Evolutionary conservation across 2,329 filamentous ascomycete species (phyloP), one percentile per base, ranked within the genome.

Genomic region (Verticillium isaacii): DNA sequence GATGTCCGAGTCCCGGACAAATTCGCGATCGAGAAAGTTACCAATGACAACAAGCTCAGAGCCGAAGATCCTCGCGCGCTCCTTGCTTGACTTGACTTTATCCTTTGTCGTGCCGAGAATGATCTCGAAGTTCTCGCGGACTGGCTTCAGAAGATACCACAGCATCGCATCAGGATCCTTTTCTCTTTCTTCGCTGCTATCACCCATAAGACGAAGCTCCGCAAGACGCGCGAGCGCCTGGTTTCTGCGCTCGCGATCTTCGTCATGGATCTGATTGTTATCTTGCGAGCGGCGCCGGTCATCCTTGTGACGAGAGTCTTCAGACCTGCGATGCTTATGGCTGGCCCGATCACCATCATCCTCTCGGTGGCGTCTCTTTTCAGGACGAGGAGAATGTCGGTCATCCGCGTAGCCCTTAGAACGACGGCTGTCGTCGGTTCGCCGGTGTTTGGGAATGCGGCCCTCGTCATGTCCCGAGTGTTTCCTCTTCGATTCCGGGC

Each of bases 61-160:
- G 67, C 87, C 87, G 69, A 89, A 83, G 54, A 87, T 81, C 68
- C 79, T 82, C 25, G 88, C 82, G 55, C 88, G 81, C 59, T 85
- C 81, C 66, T 88, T 86, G 68, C 85, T 84, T 32, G 83, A 85
- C 60, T 85, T 85, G 64, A 88, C 84, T 58, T 82, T 82, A 66
- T 86, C 85, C 66, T 84, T 85, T 2, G 85, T 89, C 4, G 86
- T 87, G 59, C 81, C 82, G 60, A 84, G 78, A 60, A 89, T 84
- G 32, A 78, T 80, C 65, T 83, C 81, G 58, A 90, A 82, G 64
- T 85, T 87, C 63, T 84, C 80, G 57, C 80, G 80, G 32, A 89
- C 84, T 15, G 86, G 85, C 63, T 84, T 83, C 63, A 89, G 72
- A 41, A 83, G 68, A 62, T 75, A 79, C 78, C 78, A 80, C 25